Base-by-base conservation (phyloP, 2,329 filamentous ascomycete species). In the Neopestalotiopsis sp. region DNA sequence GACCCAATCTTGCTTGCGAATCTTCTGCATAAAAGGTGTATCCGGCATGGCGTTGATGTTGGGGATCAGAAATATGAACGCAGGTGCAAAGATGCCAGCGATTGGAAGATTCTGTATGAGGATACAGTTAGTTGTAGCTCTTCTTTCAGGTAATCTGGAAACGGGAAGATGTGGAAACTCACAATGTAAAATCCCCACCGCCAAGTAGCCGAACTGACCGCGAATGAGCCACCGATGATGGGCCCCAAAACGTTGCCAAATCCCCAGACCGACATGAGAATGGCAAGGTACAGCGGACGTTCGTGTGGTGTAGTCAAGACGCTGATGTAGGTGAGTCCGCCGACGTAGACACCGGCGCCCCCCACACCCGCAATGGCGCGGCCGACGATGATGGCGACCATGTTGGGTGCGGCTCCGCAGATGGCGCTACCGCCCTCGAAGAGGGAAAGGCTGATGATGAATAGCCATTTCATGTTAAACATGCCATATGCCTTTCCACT, bases 401-500 rank as follows among this genome's bases (percentile, higher is more conserved):
- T 84, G n/a, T 62, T 80, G 0, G 80, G 81, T 1, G 83, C 81
- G 0, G 76, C 83, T 42, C 83, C 83, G 68, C 83, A 85, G 4
- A 83, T 71, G 1, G 79, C 79, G 40, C 71, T 76, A 17, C 77
- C 77, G 14, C 70, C 70, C 68, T 74, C 72, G 69, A 79, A 79
- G 2, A 75, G 20, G 24, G 76, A 20, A 38, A 78, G 62, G 28
- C 68, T 67, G 20, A 67, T 61, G 67, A 75, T 59, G 40, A 75
- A 81, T 1, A 83, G 68, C 77, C 76, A 82, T 72, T 87, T 87
- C 4, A 79, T 77, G 63, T 85, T 78, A 73, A 86, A 86, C 1
- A 78, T 75, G 1, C 75, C 78, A 66, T 83, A 86, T 0, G 79
- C 66, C 17, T 80, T 81, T 1, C 80, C 79, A 32, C 74, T 75